These are phyloP conservation scores for Cenococcum geophilum DNA, from an alignment of 495 filamentous ascomycete genomes.

Conservation along the genomic window DNA sequence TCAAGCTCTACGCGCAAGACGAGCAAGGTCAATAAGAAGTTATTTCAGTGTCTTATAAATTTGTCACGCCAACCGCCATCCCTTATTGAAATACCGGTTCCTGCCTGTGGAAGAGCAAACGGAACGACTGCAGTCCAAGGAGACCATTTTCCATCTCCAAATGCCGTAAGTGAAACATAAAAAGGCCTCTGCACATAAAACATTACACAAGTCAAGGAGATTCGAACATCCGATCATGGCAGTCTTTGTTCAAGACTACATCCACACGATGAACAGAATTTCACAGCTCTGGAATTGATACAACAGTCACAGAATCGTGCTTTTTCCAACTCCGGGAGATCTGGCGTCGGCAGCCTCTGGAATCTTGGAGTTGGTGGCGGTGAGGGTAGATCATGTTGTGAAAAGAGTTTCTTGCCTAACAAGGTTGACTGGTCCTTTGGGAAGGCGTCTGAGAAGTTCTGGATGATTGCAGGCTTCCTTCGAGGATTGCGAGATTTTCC, in stretches of 20 bases:
- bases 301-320: conserved; percentile 29
- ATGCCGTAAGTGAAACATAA: background rate
- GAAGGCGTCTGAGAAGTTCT: conserved; percentile 3
- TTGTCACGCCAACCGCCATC: too few species aligned
- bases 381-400: conserved; percentile 1
- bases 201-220: background rate
- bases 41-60: too few species aligned
- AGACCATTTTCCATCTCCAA: background rate
- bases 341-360: conserved; percentile 30
- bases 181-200: background rate
- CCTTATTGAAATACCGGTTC: background rate
- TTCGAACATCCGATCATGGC: background rate
- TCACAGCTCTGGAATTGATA: conserved; percentile 7
- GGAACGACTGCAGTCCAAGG: background rate
- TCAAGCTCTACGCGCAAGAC: too few species aligned
- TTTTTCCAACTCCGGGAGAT: conserved; percentile 22
- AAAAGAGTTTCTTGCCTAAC: background rate
- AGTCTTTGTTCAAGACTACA: background rate
- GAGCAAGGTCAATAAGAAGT: too few species aligned
- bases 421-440: background rate
- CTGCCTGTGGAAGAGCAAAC: background rate
- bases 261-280: conserved; percentile 20
- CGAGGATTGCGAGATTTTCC: background rate
- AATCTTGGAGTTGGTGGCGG: conserved; percentile 30
- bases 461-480: background rate